These are phyloP conservation scores for Tubosaeta sp. DNA, from an alignment of 768 basidiomycete genomes.

Conservation along the genomic window DNA sequence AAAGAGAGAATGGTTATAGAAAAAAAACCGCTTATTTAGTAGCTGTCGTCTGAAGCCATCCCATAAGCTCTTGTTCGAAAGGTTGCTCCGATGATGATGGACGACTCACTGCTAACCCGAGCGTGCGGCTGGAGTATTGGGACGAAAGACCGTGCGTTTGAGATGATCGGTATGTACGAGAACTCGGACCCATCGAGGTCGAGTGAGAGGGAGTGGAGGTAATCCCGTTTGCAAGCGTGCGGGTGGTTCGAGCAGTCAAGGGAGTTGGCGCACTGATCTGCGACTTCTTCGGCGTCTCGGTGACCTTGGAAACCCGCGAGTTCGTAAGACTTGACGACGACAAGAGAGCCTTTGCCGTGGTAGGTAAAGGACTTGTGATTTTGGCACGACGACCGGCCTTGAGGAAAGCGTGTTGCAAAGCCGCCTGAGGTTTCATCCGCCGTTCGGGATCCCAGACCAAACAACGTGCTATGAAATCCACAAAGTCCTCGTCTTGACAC, in stretches of 20 bases:
- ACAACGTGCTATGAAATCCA: slow-evolving; percentile 97
- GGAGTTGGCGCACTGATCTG: slow-evolving; percentile 88
- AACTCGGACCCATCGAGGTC: slow-evolving; percentile 54
- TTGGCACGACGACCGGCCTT: slow-evolving; percentile 59
- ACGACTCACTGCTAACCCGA: slow-evolving; percentile 65
- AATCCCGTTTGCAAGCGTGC: slow-evolving; percentile 46
- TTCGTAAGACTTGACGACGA: slow-evolving; percentile 53
- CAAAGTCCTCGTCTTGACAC: slow-evolving; percentile 90
- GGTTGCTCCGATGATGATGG: slow-evolving; percentile 32
- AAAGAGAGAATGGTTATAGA: slow-evolving; percentile 5
- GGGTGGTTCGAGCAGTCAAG: slow-evolving; percentile 70
- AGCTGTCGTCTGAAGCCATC: slow-evolving; percentile 35
- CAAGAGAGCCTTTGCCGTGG: slow-evolving; percentile 50
- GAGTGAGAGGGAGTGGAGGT: slow-evolving; percentile 59
- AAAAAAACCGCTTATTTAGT: slow-evolving; percentile 23
- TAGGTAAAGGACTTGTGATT: slow-evolving; percentile 37
- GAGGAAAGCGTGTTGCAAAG: slow-evolving; percentile 88
- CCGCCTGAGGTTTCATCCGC: slow-evolving; percentile 89
- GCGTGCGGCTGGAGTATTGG: slow-evolving; percentile 72
- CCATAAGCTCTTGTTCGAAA: slow-evolving; percentile 35
- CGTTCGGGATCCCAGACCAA: slow-evolving; percentile 98
- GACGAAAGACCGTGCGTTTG: slow-evolving; percentile 66
- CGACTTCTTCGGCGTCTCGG: slow-evolving; percentile 84
- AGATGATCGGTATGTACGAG: slow-evolving; percentile 63
- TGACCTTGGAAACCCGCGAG: slow-evolving; percentile 49